Evolutionary conservation across 257 asterid genomes (phyloP).

Genomic region (Przewalskia tangutica): DNA sequence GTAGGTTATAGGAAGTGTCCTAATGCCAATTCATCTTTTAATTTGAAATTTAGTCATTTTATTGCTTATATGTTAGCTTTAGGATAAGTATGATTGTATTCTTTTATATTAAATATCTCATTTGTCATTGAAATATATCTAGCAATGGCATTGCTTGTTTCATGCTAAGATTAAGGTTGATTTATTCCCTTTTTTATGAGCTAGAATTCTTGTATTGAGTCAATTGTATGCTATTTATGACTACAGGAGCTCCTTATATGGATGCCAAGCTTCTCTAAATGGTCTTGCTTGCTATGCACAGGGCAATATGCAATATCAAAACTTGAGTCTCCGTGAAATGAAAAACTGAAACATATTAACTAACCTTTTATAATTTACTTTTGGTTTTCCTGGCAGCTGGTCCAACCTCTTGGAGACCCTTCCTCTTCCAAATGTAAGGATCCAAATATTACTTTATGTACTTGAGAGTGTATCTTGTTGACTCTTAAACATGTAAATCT

Average conservation of each 20-base stretch:
- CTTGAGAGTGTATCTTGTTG: not conserved
- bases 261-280: conserved; percentile 3
- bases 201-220: not conserved
- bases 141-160: not conserved
- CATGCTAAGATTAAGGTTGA: not conserved
- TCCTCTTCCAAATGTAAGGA: conserved; percentile 84
- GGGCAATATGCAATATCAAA: not conserved
- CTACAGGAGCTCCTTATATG: not conserved
- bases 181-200: not conserved
- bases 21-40: not conserved
- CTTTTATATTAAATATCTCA: not conserved
- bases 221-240: not conserved
- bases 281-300: not conserved
- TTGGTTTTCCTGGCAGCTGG: conserved; percentile 59
- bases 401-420: conserved; percentile 75
- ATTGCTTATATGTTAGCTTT: not conserved
- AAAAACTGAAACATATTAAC: not conserved
- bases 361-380: not conserved
- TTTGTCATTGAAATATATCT: not conserved
- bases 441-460: conserved; percentile 1
- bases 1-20: not conserved
- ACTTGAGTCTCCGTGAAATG: not conserved
- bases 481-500: not conserved
- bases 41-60: not conserved
- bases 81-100: not conserved